A percentile compares a stretch with the other conserved stretches of the same genome.
phyloP scores from a whole-genome alignment of 805 yeast species.

The Vanderwaltozyma yarrowii region DNA sequence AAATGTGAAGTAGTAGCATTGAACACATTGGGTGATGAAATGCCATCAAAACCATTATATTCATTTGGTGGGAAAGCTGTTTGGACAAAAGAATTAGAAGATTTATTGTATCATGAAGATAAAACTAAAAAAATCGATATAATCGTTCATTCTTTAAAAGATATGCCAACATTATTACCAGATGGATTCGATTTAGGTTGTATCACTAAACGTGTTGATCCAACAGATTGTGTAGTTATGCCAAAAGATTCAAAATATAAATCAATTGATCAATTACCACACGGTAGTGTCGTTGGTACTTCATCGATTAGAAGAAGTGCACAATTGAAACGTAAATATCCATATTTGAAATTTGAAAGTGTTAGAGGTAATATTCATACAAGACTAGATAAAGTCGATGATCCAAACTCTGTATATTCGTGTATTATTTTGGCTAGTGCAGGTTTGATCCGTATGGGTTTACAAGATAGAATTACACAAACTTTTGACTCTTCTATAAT shows the following conservation, averaged over 20 bases:
- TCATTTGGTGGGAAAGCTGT: conserved; percentile 93
- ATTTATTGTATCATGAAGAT: conserved; percentile 54
- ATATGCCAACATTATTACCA: conserved; percentile 84
- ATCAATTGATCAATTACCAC: conserved; percentile 64
- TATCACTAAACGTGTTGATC: conserved; percentile 78
- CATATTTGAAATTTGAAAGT: conserved; percentile 67
- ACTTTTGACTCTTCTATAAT: conserved; percentile 64
- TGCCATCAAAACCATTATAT: conserved; percentile 75
- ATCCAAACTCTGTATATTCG: conserved; percentile 45
- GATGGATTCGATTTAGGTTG: conserved; percentile 86
- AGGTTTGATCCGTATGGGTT: conserved; percentile 66
- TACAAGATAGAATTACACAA: conserved; percentile 67
- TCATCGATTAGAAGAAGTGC: conserved; percentile 91
- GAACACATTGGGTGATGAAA: conserved; percentile 84
- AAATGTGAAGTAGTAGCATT: conserved; percentile 71
- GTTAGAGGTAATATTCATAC: conserved; percentile 83
- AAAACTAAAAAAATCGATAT: conserved; percentile 63
- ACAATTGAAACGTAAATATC: conserved; percentile 70
- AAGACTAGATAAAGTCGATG: conserved; percentile 72
- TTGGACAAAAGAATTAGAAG: conserved; percentile 95
- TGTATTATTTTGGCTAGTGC: conserved; percentile 90
- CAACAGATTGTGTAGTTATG: conserved; percentile 87
- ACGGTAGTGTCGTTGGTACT: conserved; percentile 83
- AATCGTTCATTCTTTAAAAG: conserved; percentile 90
- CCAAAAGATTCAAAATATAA: conserved; percentile 51